Conservation (phyloP, 768 basidiomycete species). For the Mycena haematopus region DNA sequence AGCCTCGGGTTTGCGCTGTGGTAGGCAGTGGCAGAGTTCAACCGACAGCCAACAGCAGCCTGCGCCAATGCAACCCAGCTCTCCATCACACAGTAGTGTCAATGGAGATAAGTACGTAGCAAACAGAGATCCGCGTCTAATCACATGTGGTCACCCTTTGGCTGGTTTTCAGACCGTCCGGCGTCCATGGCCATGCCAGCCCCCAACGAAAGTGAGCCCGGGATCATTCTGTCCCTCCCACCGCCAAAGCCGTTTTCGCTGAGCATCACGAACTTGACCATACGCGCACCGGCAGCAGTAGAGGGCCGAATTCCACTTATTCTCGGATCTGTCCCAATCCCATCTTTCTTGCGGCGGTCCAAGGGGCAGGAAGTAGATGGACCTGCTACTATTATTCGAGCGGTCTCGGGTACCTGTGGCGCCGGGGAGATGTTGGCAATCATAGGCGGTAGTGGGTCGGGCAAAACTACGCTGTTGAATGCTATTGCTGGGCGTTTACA, state of each 20-base stretch:
- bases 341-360: slow-evolving; percentile 10
- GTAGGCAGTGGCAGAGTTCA: too few species aligned
- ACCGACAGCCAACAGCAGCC: too few species aligned
- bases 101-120: too few species aligned
- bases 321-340: slow-evolving; percentile 9
- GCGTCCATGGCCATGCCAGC: slow-evolving; percentile 14
- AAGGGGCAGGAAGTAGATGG: slow-evolving; percentile 17
- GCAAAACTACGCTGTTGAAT: slow-evolving; percentile 26
- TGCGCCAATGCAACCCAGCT: too few species aligned
- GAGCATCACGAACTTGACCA: slow-evolving; percentile 11
- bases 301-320: slow-evolving; percentile 6
- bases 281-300: slow-evolving; percentile 2
- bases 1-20: too few species aligned
- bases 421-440: slow-evolving; percentile 31
- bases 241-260: slow-evolving; percentile 25
- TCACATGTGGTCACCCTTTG: too few species aligned
- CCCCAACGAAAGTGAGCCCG: not conserved
- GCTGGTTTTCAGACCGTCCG: not conserved
- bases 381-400: slow-evolving; percentile 19
- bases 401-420: slow-evolving; percentile 23
- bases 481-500: slow-evolving; percentile 26
- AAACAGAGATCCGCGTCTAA: too few species aligned
- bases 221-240: slow-evolving; percentile 27
- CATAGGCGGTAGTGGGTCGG: slow-evolving; percentile 28
- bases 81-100: too few species aligned